phyloP scores from a whole-genome alignment of 805 yeast species.

The Metschnikowia sp. region DNA sequence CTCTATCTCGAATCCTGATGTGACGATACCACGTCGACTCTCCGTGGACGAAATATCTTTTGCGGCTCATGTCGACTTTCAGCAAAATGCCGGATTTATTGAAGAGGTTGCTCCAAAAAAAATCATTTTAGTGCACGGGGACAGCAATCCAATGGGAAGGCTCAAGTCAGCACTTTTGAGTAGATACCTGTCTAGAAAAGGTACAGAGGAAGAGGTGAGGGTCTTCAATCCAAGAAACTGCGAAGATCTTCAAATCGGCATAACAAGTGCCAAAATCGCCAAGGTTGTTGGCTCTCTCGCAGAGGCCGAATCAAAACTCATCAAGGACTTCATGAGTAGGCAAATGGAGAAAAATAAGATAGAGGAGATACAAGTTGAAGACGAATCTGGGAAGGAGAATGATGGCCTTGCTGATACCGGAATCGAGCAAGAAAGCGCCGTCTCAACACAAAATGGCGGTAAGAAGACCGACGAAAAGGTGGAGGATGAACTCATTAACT shows the following conservation, averaged over 20 bases:
- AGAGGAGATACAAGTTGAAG: slow-evolving; percentile 25
- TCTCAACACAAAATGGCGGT: not conserved
- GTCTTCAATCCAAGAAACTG: slow-evolving; percentile 93
- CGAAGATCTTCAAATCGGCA: slow-evolving; percentile 69
- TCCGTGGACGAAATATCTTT: slow-evolving; percentile 91
- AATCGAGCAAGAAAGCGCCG: slow-evolving; percentile 7
- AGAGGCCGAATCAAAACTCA: slow-evolving; percentile 33
- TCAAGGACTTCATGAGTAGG: slow-evolving; percentile 53
- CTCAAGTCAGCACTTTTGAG: slow-evolving; percentile 87
- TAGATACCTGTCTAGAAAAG: slow-evolving; percentile 75
- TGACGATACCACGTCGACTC: slow-evolving; percentile 80
- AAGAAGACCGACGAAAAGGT: not conserved
- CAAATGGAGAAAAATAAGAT: slow-evolving; percentile 42
- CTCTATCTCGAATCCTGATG: slow-evolving; percentile 74
- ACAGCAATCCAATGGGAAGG: slow-evolving; percentile 97
- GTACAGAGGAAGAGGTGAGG: slow-evolving; percentile 84
- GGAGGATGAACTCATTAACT: slow-evolving; percentile 15
- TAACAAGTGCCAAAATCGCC: slow-evolving; percentile 82
- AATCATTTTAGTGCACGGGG: slow-evolving; percentile 94
- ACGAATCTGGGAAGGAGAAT: slow-evolving; percentile 1
- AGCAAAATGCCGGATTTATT: slow-evolving; percentile 87
- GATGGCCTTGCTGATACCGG: slow-evolving; percentile 30
- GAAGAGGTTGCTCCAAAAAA: slow-evolving; percentile 81
- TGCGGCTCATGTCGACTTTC: slow-evolving; percentile 99
- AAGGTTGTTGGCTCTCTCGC: slow-evolving; percentile 59